These are phyloP conservation scores for Aspergillus awamori DNA, from an alignment of 2,329 filamentous ascomycete species.

Conservation along the genomic window DNA sequence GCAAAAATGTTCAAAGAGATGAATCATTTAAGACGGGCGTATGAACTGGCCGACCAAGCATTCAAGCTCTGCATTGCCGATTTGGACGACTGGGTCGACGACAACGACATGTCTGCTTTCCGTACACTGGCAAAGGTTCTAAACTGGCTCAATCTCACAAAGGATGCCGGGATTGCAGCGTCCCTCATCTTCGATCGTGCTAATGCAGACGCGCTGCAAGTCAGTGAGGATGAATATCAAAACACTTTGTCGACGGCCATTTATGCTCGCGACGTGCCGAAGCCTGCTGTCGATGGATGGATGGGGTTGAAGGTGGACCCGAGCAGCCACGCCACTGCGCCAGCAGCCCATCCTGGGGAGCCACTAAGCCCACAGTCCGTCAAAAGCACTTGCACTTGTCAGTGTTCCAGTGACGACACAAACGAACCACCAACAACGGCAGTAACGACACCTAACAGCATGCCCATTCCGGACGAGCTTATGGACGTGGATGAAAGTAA, in stretches of 20 bases:
- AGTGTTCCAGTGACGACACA: not conserved
- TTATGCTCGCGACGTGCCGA: not conserved
- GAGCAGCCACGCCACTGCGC: not conserved
- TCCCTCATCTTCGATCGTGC: not conserved
- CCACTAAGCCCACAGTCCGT: not conserved
- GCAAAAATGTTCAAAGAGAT: not conserved
- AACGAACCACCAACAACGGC: not conserved
- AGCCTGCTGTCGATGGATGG: not conserved
- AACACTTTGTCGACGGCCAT: not conserved
- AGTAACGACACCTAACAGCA: not conserved
- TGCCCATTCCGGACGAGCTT: not conserved
- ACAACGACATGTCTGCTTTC: not conserved
- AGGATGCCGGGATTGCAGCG: not conserved
- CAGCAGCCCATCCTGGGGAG: not conserved
- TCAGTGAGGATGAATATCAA: not conserved
- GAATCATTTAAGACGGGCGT: not conserved
- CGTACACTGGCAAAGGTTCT: not conserved
- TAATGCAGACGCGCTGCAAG: not conserved
- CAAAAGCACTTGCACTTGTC: not conserved
- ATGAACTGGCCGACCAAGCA: not conserved
- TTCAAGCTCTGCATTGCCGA: not conserved
- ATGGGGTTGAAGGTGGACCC: not conserved
- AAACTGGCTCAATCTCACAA: not conserved
- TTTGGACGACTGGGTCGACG: not conserved
- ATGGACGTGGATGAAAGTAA: not conserved